Evolutionary conservation across 1,284 basidiomycete species (phyloP).

Genomic region (Leucoagaricus sp.): DNA sequence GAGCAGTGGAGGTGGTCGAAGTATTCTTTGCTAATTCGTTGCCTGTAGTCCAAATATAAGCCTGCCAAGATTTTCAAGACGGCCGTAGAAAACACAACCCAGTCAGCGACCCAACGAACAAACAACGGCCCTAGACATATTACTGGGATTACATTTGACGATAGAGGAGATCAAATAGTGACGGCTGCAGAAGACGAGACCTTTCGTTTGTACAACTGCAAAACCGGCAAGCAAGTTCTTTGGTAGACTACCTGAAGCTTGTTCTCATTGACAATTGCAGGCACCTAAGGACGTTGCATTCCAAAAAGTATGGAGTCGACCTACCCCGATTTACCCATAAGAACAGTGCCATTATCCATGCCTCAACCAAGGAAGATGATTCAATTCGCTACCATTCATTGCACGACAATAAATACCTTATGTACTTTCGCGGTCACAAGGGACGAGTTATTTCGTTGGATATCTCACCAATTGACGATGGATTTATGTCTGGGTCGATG

Average conservation of each 20-base stretch:
- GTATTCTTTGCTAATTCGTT: slow-evolving; percentile 14
- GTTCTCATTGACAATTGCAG: slow-evolving; percentile 39
- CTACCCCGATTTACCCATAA: slow-evolving; percentile 95
- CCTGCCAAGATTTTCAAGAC: slow-evolving; percentile 88
- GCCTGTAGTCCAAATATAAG: slow-evolving; percentile 67
- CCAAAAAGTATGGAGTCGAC: slow-evolving; percentile 96
- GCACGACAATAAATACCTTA: slow-evolving; percentile 94
- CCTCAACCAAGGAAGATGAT: slow-evolving; percentile 95
- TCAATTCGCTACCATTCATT: slow-evolving; percentile 93
- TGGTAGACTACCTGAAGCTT: slow-evolving; percentile 21
- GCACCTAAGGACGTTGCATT: slow-evolving; percentile 78
- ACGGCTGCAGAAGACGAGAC: slow-evolving; percentile 94
- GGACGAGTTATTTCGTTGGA: slow-evolving; percentile 87
- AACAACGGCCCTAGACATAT: slow-evolving; percentile 65
- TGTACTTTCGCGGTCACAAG: slow-evolving; percentile 96
- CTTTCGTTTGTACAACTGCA: slow-evolving; percentile 87
- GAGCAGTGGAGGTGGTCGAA: neutral
- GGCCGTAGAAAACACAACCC: slow-evolving; percentile 64
- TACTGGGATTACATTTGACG: slow-evolving; percentile 90
- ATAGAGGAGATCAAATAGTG: slow-evolving; percentile 83
- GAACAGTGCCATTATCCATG: slow-evolving; percentile 82
- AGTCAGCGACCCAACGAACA: slow-evolving; percentile 44
- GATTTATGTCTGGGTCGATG: slow-evolving; percentile 92
- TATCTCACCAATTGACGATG: slow-evolving; percentile 92
- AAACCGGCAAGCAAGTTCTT: slow-evolving; percentile 86